Base-by-base conservation (phyloP, 2,329 filamentous ascomycete species). In the Xenoacremonium recifei region DNA sequence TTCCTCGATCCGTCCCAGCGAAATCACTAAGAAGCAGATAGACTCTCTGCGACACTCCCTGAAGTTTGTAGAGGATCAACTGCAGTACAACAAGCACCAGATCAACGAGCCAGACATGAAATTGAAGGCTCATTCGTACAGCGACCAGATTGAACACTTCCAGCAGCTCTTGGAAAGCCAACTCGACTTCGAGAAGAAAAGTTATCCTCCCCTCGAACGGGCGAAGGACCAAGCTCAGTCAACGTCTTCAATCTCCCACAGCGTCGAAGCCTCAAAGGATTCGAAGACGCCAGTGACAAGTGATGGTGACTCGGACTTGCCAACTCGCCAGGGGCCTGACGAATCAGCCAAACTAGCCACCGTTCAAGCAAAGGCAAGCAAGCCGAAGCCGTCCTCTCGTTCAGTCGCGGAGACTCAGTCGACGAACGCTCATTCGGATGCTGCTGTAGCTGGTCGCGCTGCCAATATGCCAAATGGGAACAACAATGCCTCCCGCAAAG, bases 61-160 rank as follows among this genome's bases (percentile, higher is more conserved):
- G 45, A 77, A 73, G 53, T 74, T 75, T 43, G 67, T 76, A 30
- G 73, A 82, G 48, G 74, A 79, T 45, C 79, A 84, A 50, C 60
- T 84, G 33, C 71, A 73, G 39, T 81, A 77, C 65, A 83, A 84
- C 55, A 75, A 72, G 49, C 77, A 83, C 48, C 79, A 83, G 50
- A 79, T 83, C 47, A 79, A 84, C 44, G 77, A 79, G 50, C 70
- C 68, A 47, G 62, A 68, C 23, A 72, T 79, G 58, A 68, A 73
- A 45, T 54, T 63, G 19, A 68, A 71, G 32, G 69, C 65, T 4
- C 55, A 65, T 25, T 57, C 65, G 25, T 56, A 79, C 43, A 62
- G 66, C n/a, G 60, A 66, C 17, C 69, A 71, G 21, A 73, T 82
- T 42, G 59, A 64, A 19, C 65, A 72, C 32, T 80, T 82, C 43